Evolutionary conservation across 345 rosid genomes (phyloP), one percentile per base, ranked within the genome.

Genomic region (Rhodamnia argentea): DNA sequence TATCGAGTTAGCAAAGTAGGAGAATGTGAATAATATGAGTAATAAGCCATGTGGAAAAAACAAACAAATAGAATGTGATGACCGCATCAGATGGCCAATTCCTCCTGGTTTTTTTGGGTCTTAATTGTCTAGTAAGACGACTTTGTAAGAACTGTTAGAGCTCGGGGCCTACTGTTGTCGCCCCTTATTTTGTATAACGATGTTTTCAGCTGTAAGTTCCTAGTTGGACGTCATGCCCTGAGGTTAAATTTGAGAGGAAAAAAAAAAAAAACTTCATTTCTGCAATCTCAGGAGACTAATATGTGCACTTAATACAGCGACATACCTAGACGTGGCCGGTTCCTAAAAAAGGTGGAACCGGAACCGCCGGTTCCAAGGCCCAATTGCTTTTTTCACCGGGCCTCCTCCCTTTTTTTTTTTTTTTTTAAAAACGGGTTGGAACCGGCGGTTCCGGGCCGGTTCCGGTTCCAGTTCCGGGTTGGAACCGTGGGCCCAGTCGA

Each of bases 1-100:
- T 92, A 20, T 86, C 92, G 11, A 86, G 87, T 86, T 88, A 87
- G 47, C 26, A 18, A 70, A 70, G 47, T 37, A 70, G 47, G 81
- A 70, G 81, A 37, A 37, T 9, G 76, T 9, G 70, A 58, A 56
- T 15, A 27, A 60, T 3, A 56, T n/a, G 59, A 23, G 54, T 37
- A 27, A 83, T n/a, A 32, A n/a, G 26, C 52, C 52, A 51, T 51
- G 52, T 51, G 24, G 76, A 64, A 64, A 7, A 64, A 64, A 44
- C 76, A 15, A 40, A 64, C 13, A 64, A 58, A 82, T 52, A 24
- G 8, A n/a, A 52, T 15, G 23, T 1, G 44, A 52, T 70, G 81
- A 70, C 81, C 81, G 26, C 6, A 70, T 70, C 81, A 37, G 47
- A 70, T 37, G 47, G 26, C 47, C 47, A 6, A 32, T 70, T 37